Conservation (phyloP, 2,329 filamentous ascomycete species). For the Talaromyces sp. region DNA sequence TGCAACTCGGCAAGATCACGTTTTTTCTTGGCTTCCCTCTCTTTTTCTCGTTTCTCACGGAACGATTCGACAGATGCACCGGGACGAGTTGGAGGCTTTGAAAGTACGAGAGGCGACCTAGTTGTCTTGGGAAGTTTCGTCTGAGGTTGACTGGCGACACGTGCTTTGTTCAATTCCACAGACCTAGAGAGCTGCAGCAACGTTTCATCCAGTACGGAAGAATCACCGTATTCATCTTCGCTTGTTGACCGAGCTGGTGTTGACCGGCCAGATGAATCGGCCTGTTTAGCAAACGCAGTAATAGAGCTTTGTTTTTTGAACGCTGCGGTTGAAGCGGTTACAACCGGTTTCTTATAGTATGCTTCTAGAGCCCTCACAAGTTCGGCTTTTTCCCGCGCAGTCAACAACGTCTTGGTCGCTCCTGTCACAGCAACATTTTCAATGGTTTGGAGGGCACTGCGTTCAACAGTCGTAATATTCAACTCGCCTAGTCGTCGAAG, state of each 20-base stretch:
- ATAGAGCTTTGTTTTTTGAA: constrained; percentile 45
- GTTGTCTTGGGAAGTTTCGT: constrained; percentile 26
- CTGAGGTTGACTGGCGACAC: constrained; percentile 31
- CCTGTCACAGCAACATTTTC: constrained; percentile 53
- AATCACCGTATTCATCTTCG: constrained; percentile 42
- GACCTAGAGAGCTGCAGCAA: constrained; percentile 41
- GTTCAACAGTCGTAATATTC: constrained; percentile 63
- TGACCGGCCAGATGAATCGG: constrained; percentile 34
- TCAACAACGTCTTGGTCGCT: constrained; percentile 72
- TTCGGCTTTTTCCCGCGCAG: constrained; percentile 78
- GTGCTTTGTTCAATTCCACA: constrained; percentile 42
- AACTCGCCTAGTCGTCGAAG: constrained; percentile 76
- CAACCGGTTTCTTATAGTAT: constrained; percentile 45
- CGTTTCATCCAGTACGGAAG: constrained; percentile 39
- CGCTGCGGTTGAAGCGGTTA: constrained; percentile 38
- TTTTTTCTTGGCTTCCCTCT: constrained; percentile 70
- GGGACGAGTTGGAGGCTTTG: constrained; percentile 28
- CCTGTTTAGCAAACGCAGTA: constrained; percentile 37
- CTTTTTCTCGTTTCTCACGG: constrained; percentile 69
- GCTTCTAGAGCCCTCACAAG: constrained; percentile 61
- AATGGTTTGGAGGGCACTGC: constrained; percentile 61
- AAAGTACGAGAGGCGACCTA: constrained; percentile 21
- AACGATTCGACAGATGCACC: constrained; percentile 54
- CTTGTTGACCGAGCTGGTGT: constrained; percentile 29
- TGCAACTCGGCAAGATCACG: constrained; percentile 70